A percentile compares a stretch with the other conserved stretches of the same genome.
Evolutionary conservation across 495 filamentous ascomycete species (phyloP).

Genomic region (Letharia lupina): DNA sequence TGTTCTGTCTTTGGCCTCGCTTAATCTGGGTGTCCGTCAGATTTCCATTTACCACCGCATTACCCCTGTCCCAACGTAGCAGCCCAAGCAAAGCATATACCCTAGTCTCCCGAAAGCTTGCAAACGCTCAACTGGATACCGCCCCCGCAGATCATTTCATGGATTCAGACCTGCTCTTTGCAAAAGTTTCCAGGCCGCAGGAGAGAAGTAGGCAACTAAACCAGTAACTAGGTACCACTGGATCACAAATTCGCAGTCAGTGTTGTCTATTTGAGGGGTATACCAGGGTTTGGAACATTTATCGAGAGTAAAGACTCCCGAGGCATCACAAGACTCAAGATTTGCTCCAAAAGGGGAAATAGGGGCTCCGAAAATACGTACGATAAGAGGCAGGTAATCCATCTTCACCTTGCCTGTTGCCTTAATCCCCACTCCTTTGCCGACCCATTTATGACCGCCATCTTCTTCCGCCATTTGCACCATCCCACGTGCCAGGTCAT

Average conservation of each 20-base stretch:
- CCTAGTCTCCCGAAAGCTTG: not conserved
- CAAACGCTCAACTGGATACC: not conserved
- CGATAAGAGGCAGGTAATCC: not conserved
- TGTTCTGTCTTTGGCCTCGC: not conserved
- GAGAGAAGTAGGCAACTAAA: not conserved
- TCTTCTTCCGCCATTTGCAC: conserved; percentile 14
- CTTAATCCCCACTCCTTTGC: conserved; percentile 10
- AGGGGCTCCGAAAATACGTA: too few species aligned
- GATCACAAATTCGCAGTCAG: too few species aligned
- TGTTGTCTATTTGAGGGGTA: too few species aligned
- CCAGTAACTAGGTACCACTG: not conserved
- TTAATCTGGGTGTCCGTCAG: too few species aligned
- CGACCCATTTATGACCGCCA: conserved; percentile 8
- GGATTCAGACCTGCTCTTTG: not conserved
- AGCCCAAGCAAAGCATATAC: not conserved
- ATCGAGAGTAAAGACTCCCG: too few species aligned
- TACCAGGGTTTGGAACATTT: too few species aligned
- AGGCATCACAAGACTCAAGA: too few species aligned
- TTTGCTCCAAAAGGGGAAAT: too few species aligned
- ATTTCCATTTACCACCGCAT: not conserved
- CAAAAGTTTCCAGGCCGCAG: not conserved
- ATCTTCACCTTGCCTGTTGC: conserved; percentile 7
- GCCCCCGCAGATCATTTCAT: not conserved
- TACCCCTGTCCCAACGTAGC: not conserved
- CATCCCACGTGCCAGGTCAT: conserved; percentile 12